Base-by-base conservation (phyloP, 495 filamentous ascomycete genomes). In the Tuber aestivum region DNA sequence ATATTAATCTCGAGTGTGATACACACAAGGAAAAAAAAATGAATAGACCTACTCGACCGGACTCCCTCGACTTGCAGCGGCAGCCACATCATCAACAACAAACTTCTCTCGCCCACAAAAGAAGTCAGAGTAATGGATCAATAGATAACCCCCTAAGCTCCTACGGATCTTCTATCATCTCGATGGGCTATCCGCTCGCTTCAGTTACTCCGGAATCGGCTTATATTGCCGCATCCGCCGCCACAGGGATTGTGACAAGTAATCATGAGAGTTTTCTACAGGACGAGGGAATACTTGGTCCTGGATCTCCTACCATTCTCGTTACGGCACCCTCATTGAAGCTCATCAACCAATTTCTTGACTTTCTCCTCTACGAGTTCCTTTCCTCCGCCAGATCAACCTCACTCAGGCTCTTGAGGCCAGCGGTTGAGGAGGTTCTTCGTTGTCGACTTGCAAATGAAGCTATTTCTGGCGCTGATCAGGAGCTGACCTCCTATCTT, bases 271-370 rank as follows among this genome's bases (percentile, higher is more conserved):
- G 88, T 77, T 90, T 91, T 79, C 86, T 89, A 73, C 89, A 90
- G 69, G 87, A 91, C 77, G 87, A 91, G 72, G 87, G 89, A 77
- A 88, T 87, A 72, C 87, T 90, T 41, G 87, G 91, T 74, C 88
- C 89, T 6, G 88, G 88, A 21, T 87, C 87, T 72, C 89, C 90
- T 74, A 87, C 89, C 23, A 92, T 92, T n/a, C 83, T 91, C 72
- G 92, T 97, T 40, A 91, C 93, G 70, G 87, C 89, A 12, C 88
- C 87, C 32, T 93, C 95, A 3, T 86, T 99, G 70, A 87, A 88
- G 44, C 88, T 96, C 6, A 87, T 97, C 83, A 99, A 99, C 83
- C 89, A 90, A 72, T 98, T 99, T 84, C 89, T 99, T 71, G 96
- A 99, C 82, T 93, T 97, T 79, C 86, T 98, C 1, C 86, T 99